Evolutionary conservation across 306 rosid species (phyloP), one percentile per base, ranked within the genome.

Genomic region (Bauhinia variegata): DNA sequence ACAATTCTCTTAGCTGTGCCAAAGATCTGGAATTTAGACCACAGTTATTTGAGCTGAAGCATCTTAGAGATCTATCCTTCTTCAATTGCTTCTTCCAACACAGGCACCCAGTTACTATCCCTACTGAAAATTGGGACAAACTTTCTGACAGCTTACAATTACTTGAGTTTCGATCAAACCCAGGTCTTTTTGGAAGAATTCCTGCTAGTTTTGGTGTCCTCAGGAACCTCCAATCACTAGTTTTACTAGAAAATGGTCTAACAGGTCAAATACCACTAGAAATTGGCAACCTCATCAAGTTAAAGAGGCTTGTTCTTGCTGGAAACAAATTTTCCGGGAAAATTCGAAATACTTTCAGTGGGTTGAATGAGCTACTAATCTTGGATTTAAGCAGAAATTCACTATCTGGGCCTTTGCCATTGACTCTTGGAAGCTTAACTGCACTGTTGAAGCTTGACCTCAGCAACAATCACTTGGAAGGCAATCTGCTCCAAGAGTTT

Each of bases 381-480:
- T 60, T 90, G 61, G 99, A 95, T 70, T 72, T 95, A 53, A 89
- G 92, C 37, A 63, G 95, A 71, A 95, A 95, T 55, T 73, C 75
- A 36, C 65, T 95, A 7, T 83, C 95, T 12, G 99, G 95, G 60
- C n/a, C 65, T 46, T 66, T 95, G 79, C 97, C 95, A 18, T 3
- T 6, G 3, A 50, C 86, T 32, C 16, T 88, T 23, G 95, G 92
- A 59, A 75, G 81, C 58, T 69, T 90, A 65, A 77, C 63, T 37
- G 77, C 99, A 51, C 80, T 75, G 11, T 69, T 95, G 83, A 95
- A 95, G 83, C 84, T 95, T 71, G 97, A 95, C 70, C 17, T 88
- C 41, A 88, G 97, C 83, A 76, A 75, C 80, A 95, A 95, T 60
- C 30, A 17, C 7, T 16, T 95, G 12, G 80, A 78, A 79, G 96